Percentiles rank a stretch among this genome's conserved stretches.
These are phyloP conservation scores for Neurospora pannonica DNA, from an alignment of 495 filamentous ascomycete genomes.

Conservation along the genomic window DNA sequence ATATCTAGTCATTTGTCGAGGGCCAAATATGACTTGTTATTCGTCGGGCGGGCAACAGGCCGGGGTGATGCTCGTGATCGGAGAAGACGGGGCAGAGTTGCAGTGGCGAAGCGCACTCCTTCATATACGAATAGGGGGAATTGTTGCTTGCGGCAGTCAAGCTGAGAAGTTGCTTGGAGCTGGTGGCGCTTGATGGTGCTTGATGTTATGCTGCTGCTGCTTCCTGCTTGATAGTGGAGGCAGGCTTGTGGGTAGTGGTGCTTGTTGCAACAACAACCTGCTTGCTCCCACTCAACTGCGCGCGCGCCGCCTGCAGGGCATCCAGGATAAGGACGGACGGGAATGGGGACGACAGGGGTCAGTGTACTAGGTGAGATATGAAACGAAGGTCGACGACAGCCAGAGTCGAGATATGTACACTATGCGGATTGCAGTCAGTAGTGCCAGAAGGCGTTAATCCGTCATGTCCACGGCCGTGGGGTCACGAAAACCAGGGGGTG, in stretches of 20 bases:
- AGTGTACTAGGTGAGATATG: not conserved
- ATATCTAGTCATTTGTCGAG: conserved; percentile 32
- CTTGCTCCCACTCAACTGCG: not conserved
- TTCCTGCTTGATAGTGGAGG: not conserved
- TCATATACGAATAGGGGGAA: conserved; percentile 1
- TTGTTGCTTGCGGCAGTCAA: not conserved
- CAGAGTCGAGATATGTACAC: not conserved
- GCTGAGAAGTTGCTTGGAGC: not conserved
- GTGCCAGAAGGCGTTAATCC: not conserved
- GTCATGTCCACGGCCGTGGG: not conserved
- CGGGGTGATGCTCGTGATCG: conserved; percentile 18
- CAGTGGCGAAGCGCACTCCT: conserved; percentile 26
- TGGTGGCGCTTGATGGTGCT: conserved; percentile 1
- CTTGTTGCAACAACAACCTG: not conserved
- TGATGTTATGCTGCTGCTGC: conserved; percentile 5
- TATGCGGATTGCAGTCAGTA: not conserved
- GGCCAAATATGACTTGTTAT: conserved; percentile 18
- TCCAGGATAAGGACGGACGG: not conserved
- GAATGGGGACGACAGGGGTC: not conserved
- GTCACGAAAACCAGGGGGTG: not conserved
- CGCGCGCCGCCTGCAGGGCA: not conserved
- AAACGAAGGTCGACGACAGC: not conserved
- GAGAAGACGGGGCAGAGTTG: conserved; percentile 7
- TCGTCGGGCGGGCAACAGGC: not conserved
- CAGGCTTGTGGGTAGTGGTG: not conserved